Percentiles rank a stretch among this genome's conserved stretches.
These are phyloP conservation scores for Hypoxylon lienhwacheense DNA, from an alignment of 495 filamentous ascomycete genomes.

Conservation along the genomic window DNA sequence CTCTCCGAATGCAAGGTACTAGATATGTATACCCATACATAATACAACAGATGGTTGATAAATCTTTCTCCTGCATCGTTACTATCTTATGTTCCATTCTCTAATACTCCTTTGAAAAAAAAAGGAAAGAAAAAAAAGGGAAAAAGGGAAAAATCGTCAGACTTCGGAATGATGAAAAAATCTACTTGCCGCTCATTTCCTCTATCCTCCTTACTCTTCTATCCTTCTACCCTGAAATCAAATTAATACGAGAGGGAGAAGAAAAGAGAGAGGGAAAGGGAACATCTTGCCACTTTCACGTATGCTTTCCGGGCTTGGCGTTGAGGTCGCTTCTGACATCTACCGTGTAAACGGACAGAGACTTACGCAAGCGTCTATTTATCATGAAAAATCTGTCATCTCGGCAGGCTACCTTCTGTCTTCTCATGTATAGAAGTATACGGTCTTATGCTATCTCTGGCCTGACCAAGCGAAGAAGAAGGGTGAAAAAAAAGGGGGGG, in stretches of 20 bases:
- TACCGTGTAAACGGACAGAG: conserved; percentile 16
- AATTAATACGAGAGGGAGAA: conserved; percentile 12
- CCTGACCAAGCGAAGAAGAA: conserved; percentile 3
- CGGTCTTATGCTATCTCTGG: conserved; percentile 17
- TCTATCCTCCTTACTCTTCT: background rate
- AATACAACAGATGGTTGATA: no score
- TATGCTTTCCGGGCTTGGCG: conserved; percentile 25
- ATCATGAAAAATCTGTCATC: conserved; percentile 18
- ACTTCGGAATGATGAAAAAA: conserved; percentile 2
- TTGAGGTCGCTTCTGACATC: conserved; percentile 13
- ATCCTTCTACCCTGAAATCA: no score
- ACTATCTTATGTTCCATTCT: background rate
- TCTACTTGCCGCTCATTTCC: background rate
- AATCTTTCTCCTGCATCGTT: background rate
- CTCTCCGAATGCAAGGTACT: no score
- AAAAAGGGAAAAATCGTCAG: conserved; percentile 8
- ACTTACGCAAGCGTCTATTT: conserved; percentile 33
- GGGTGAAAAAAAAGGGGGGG: conserved; percentile 22
- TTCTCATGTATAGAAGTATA: no score
- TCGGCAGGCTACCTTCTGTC: conserved; percentile 4
- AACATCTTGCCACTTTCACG: conserved; percentile 14
- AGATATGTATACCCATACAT: no score
- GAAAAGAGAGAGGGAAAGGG: conserved; percentile 5
- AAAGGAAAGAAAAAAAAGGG: no score
- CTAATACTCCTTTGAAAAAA: no score